Evolutionary conservation across 306 rosid genomes (phyloP).

Genomic region (Pyrus betulifolia): DNA sequence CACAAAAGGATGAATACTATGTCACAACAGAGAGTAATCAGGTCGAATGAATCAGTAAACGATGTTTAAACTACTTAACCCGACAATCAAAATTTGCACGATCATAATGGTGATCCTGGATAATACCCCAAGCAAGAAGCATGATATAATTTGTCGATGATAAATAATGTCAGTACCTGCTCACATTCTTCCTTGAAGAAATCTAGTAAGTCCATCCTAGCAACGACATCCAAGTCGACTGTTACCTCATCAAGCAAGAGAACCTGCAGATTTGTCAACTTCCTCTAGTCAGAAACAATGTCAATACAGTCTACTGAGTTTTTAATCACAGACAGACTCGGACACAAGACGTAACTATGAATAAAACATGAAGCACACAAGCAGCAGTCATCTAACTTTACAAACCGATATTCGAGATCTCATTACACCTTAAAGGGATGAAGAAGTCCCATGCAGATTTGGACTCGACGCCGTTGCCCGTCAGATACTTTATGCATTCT

Average conservation of each 20-base stretch:
- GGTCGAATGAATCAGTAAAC: not conserved
- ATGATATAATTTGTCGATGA: not conserved
- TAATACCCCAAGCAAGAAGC: not conserved
- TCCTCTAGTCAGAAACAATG: not conserved
- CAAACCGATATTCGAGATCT: not conserved
- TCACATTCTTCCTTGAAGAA: slow-evolving; percentile 92
- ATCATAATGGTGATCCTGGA: not conserved
- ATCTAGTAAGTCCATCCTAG: slow-evolving; percentile 81
- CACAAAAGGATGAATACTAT: not conserved
- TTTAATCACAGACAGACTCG: not conserved
- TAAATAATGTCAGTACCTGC: slow-evolving; percentile 52
- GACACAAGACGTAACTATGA: too few relatives aligned
- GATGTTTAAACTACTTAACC: not conserved
- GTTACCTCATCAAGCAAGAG: slow-evolving; percentile 94
- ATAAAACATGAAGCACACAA: not conserved
- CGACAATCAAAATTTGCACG: not conserved
- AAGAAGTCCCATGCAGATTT: slow-evolving; percentile 95
- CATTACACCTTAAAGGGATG: slow-evolving; percentile 78
- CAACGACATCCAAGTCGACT: slow-evolving; percentile 91
- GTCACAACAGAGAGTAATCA: not conserved
- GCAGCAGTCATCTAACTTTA: not conserved
- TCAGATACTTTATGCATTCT: slow-evolving; percentile 98
- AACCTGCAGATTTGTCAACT: slow-evolving; percentile 46
- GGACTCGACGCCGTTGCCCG: slow-evolving; percentile 95
- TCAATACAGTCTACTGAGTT: not conserved